Evolutionary conservation across 2,329 filamentous ascomycete genomes (phyloP).

Genomic region (Pleurostoma richardsiae): DNA sequence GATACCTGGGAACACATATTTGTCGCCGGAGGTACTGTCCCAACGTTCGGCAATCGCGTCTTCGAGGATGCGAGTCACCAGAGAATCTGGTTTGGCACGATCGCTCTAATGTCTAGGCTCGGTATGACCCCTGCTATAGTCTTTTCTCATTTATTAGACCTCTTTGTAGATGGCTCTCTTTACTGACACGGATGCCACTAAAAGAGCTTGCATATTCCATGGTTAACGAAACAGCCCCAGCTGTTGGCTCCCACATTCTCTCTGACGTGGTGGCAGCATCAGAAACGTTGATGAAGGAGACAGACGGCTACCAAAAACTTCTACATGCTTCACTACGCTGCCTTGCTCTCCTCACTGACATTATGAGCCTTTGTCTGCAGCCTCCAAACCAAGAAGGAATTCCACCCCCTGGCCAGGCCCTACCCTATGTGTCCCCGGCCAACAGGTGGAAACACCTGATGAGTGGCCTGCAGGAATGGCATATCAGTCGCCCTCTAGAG

Average conservation of each 20-base stretch:
- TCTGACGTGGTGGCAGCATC: conserved; percentile 4
- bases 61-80: conserved; percentile 5
- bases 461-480: background rate
- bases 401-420: background rate
- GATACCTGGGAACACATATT: conserved; percentile 11
- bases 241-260: conserved; percentile 4
- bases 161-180: background rate
- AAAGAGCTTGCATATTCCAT: conserved; percentile 6
- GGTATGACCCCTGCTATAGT: conserved; percentile 7
- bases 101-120: conserved; percentile 10
- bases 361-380: conserved; percentile 7
- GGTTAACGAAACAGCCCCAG: conserved; percentile 6
- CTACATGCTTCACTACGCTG: conserved; percentile 7
- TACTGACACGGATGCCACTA: background rate
- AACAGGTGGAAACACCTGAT: background rate
- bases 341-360: conserved; percentile 7
- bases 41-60: background rate
- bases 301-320: conserved; percentile 1
- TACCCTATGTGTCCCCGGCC: background rate
- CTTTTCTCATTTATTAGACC: background rate
- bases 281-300: background rate
- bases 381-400: background rate
- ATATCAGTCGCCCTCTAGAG: background rate
- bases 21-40: background rate
- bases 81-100: conserved; percentile 8